Base-by-base conservation (phyloP, 192 early-diverging fungal species). In the Coemansia sp. region DNA sequence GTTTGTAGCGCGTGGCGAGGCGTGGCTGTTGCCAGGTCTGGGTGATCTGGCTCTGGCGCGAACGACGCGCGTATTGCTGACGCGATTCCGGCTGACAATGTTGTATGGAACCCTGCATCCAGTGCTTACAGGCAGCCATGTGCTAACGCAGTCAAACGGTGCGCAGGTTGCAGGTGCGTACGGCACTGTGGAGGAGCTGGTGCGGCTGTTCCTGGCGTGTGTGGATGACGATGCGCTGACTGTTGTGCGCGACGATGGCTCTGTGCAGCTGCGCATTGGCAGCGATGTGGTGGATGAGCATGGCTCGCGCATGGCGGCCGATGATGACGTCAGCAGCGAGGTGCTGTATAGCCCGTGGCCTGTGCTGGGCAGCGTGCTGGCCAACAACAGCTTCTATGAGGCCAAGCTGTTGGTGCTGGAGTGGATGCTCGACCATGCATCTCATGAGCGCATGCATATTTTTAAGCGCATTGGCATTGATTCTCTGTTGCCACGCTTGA, bases 91-190 rank as follows among this genome's bases (percentile, higher is more conserved):
- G 19, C 55, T 74, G 2, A 71, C 77, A 1, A 59, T 65, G 27
- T 58, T 80, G n/a, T 80, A 80, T 32, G 77, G 77, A 12, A 70
- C 64, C 19, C 62, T 80, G 67, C 77, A 80, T 21, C 72, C 71
- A 38, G 50, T 80, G 45, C 52, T 80, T 12, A 57, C 65, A 5
- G 32, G 53, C 5, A 10, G 41, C 10, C 41, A 23, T 17, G 14
- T 38, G 2, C 27, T 80, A 53, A 27, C 55, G 15, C 35, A 45
- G 2, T n/a, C 64, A 49, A 68, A 69, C 35, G 24, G 8, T 17
- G 15, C 64, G 23, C 72, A 71, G 65, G 65, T 47, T 0, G 72
- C 77, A 0, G 65, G 77, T 6, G 67, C 77, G n/a, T 80, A 61
- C 41, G 77, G 69, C 2, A 76, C 79, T 0, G 62, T 73, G n/a